Evolutionary conservation across 306 rosid species (phyloP).

Genomic region (Malus sylvestris): DNA sequence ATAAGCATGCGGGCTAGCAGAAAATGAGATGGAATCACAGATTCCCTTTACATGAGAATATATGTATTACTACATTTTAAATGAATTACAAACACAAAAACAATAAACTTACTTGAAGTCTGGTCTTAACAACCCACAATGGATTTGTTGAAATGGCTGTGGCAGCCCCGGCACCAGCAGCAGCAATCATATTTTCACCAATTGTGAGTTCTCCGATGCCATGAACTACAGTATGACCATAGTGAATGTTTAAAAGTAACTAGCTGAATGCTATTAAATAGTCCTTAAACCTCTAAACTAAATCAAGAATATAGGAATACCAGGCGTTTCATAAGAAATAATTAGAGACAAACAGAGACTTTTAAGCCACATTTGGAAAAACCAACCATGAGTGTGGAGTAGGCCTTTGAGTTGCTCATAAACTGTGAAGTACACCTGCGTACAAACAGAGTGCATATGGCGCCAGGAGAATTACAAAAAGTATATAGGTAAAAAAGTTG

Average conservation of each 20-base stretch:
- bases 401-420: constrained; percentile 73
- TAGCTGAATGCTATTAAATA: constrained; percentile 6
- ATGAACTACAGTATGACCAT: constrained; percentile 25
- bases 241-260: background rate
- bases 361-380: constrained; percentile 11
- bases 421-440: constrained; percentile 86
- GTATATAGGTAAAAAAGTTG: background rate
- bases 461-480: constrained; percentile 14
- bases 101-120: constrained; percentile 76
- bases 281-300: background rate
- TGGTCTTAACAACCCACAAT: constrained; percentile 95
- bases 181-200: constrained; percentile 66
- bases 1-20: background rate
- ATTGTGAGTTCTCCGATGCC: constrained; percentile 49
- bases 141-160: constrained; percentile 87
- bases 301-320: background rate
- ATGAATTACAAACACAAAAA: constrained; percentile 7
- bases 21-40: background rate
- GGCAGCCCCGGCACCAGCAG: constrained; percentile 94
- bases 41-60: background rate
- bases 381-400: constrained; percentile 66
- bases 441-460: constrained; percentile 20
- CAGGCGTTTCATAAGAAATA: background rate
- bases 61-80: background rate
- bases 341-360: background rate